Evolutionary conservation across 1,139 yeast genomes (phyloP), one percentile per base, ranked within the genome.

Genomic region (Candida sanyaensis): DNA sequence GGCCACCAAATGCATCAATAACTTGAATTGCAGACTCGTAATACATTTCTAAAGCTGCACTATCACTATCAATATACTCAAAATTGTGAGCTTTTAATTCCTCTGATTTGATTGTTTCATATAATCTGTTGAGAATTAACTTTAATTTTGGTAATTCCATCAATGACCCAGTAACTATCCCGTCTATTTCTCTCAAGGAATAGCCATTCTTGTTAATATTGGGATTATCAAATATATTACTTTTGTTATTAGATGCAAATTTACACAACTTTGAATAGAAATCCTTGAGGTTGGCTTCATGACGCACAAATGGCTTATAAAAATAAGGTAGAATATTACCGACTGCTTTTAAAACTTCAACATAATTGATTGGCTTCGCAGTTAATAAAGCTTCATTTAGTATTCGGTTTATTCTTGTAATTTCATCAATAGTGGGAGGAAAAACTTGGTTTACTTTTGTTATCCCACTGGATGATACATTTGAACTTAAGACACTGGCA

Each of bases 391-490:
- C 81, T 57, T 88, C 96, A 54, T 87, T 79, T 50, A 90, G 81
- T 5, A 92, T 83, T 62, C 96, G 88, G 61, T 91, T 91, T 37
- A 92, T 84, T 58, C 97, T 76, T 12, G 96, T 88, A 23, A 92
- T 84, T 68, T 92, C 98, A 65, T 92, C 98, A 30, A 92, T 87
- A 0, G 98, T 92, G 1, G 97, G 97, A 2, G 98, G 97, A 61
- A 92, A 90, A 1, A 90, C 77, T 44, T 83, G 76, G 63, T 92
- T 92, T 36, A 91, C 73, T 55, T 81, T 81, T 1, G 84, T 69
- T 8, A 89, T 83, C 1, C 77, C 80, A 10, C 81, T 64, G 30
- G 78, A 75, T 41, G 81, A 50, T 9, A 34, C 26, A n/a, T 38
- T 31, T 8, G 64, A 52, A 1, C 64, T 78, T 32, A 89, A 66